Evolutionary conservation across 768 basidiomycete species (phyloP).

Genomic region (Rhodotorula babjevae): DNA sequence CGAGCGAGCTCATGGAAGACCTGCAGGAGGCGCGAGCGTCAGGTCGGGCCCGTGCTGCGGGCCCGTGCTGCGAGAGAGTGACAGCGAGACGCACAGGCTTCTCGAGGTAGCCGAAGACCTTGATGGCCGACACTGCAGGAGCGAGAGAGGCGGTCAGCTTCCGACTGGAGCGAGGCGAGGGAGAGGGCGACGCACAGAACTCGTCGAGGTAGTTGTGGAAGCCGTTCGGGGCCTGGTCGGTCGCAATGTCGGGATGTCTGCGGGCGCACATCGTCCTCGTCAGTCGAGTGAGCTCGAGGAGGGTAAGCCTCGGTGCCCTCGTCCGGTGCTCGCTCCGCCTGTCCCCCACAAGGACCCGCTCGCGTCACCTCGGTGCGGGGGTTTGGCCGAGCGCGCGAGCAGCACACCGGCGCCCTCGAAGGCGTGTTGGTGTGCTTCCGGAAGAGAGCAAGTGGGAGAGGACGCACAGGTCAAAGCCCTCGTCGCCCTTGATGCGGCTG

Average conservation of each 20-base stretch:
- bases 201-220: conserved; percentile 98
- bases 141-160: neutral
- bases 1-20: conserved; percentile 89
- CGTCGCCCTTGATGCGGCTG: conserved; percentile 32
- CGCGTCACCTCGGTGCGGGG: no score
- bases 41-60: neutral
- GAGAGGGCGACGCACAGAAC: conserved; percentile 56
- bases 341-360: no score
- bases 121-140: conserved; percentile 64
- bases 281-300: no score
- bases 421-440: fast-evolving
- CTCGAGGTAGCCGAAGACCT: conserved; percentile 95
- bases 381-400: no score
- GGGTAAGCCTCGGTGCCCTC: conserved; percentile 46
- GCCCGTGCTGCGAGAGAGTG: neutral
- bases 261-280: no score
- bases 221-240: conserved; percentile 57
- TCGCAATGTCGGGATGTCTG: conserved; percentile 80
- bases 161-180: neutral
- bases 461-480: conserved; percentile 48
- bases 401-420: no score
- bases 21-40: neutral
- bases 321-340: no score
- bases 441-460: conserved; percentile 51
- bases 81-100: conserved; percentile 71